A percentile compares a stretch with the other conserved stretches of the same genome.
phyloP scores from a whole-genome alignment of 371 early-diverging fungal genomes.

The Cladochytrium tenue region DNA sequence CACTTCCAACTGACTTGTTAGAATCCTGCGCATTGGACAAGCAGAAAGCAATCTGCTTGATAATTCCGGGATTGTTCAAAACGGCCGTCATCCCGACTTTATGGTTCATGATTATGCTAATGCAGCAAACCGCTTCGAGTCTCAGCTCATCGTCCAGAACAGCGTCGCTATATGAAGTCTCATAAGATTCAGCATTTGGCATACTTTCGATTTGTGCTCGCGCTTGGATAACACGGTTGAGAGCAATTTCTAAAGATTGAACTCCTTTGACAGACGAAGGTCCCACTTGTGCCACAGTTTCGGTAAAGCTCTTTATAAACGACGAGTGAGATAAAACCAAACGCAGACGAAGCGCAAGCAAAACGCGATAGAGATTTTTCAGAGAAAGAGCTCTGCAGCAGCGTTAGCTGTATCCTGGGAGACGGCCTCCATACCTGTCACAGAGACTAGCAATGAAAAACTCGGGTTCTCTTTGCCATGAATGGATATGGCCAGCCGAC shows the following conservation, averaged over 20 bases:
- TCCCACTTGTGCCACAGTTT: neutral
- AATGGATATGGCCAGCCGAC: neutral
- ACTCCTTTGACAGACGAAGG: neutral
- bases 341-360: neutral
- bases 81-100: constrained; percentile 28
- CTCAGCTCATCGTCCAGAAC: constrained; percentile 33
- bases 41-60: constrained; percentile 30
- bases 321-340: neutral
- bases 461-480: neutral
- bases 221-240: neutral
- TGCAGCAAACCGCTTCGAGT: constrained; percentile 30
- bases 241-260: neutral
- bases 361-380: neutral
- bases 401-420: neutral
- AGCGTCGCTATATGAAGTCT: constrained; percentile 24
- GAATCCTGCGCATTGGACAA: constrained; percentile 9
- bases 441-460: neutral
- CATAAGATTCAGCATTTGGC: neutral
- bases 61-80: constrained; percentile 15
- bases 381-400: neutral
- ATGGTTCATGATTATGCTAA: constrained; percentile 24
- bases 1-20: constrained; percentile 4
- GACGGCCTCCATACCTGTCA: neutral
- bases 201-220: neutral
- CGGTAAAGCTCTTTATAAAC: neutral